Percentiles rank a stretch among this genome's conserved stretches.
These are phyloP conservation scores for Ocimum tenuiflorum DNA, from an alignment of 257 asterid species.

Conservation along the genomic window DNA sequence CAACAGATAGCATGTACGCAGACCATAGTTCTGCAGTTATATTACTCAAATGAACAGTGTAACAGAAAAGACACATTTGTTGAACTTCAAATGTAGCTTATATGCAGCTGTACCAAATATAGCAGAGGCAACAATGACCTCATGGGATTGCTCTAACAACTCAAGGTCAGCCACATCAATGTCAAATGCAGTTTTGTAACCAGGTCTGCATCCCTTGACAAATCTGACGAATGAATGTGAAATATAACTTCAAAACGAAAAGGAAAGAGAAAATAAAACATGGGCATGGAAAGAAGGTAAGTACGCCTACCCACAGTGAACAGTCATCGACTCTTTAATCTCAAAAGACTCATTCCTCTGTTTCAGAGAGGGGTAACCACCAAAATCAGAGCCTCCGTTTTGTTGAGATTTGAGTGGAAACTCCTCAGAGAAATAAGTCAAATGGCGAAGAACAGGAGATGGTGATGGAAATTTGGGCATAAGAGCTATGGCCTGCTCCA, in stretches of 20 bases:
- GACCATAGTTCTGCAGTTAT: conserved; percentile 9
- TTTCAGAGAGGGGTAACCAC: conserved; percentile 85
- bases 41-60: conserved; percentile 8
- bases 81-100: conserved; percentile 20
- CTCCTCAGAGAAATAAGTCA: conserved; percentile 61
- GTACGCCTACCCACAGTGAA: conserved; percentile 88
- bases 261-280: neutral
- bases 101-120: conserved; percentile 66
- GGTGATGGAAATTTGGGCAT: conserved; percentile 66
- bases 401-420: conserved; percentile 49
- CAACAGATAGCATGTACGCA: conserved; percentile 11
- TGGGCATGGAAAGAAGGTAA: neutral
- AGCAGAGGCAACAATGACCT: conserved; percentile 94
- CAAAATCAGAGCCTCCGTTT: conserved; percentile 84
- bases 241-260: neutral
- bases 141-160: conserved; percentile 63
- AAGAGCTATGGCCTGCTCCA: conserved; percentile 71
- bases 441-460: conserved; percentile 63
- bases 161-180: conserved; percentile 68
- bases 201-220: conserved; percentile 85
- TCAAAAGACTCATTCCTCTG: conserved; percentile 66
- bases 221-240: conserved; percentile 43
- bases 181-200: conserved; percentile 75
- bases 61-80: conserved; percentile 13
- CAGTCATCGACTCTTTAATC: conserved; percentile 70